Percentiles rank a stretch among this genome's conserved stretches.
Evolutionary conservation across 2,329 filamentous ascomycete species (phyloP).

Genomic region (Tolypocladium tundrense): DNA sequence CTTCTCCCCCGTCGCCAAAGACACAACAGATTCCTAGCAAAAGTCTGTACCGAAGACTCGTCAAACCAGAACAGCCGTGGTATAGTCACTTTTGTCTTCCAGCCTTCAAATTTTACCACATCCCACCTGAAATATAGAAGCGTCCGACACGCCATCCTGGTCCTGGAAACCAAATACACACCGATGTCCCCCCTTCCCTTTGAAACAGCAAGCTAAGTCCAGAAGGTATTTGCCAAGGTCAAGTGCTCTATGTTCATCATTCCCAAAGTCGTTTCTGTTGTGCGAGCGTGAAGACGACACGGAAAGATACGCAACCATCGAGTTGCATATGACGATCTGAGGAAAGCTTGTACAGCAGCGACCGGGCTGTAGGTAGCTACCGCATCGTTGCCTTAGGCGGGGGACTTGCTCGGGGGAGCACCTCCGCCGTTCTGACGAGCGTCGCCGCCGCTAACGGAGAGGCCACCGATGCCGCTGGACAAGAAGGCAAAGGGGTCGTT

Average conservation of each 20-base stretch:
- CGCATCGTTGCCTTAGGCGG: constrained; percentile 31
- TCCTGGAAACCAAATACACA: constrained; percentile 25
- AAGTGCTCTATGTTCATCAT: constrained; percentile 35
- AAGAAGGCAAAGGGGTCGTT: constrained; percentile 75
- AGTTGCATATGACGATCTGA: constrained; percentile 13
- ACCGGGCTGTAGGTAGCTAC: constrained; percentile 2
- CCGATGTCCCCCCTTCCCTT: constrained; percentile 20
- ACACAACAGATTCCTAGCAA: constrained; percentile 16
- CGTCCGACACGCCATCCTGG: constrained; percentile 28
- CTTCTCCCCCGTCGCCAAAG: constrained; percentile 20
- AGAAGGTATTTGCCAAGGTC: constrained; percentile 33
- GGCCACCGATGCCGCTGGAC: constrained; percentile 59
- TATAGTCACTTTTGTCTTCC: constrained; percentile 32
- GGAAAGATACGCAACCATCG: constrained; percentile 11
- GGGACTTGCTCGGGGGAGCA: constrained; percentile 48
- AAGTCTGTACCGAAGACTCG: constrained; percentile 19
- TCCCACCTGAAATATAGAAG: constrained; percentile 22
- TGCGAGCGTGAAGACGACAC: constrained; percentile 14
- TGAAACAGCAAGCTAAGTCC: constrained; percentile 30
- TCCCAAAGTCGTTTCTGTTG: constrained; percentile 26
- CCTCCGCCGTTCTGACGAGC: constrained; percentile 51
- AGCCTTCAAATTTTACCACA: constrained; percentile 22
- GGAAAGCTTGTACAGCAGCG: constrained; percentile 16
- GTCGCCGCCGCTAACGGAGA: constrained; percentile 60
- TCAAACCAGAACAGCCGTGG: constrained; percentile 25